Evolutionary conservation across 441 rosid species (phyloP).

Genomic region (Populus hybrid): DNA sequence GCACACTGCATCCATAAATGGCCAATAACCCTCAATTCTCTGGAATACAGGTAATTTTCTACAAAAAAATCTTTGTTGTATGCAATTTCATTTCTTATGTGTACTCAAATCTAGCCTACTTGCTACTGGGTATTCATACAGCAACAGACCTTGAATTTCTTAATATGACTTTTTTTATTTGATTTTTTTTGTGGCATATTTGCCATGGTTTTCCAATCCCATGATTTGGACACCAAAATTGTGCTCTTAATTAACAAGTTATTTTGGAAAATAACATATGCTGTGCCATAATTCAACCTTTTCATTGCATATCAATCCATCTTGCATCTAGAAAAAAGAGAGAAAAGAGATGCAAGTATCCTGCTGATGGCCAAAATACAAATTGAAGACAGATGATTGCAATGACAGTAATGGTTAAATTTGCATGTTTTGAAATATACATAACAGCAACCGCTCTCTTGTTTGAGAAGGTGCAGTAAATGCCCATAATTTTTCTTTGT

Average conservation of each 20-base stretch:
- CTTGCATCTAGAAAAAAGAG: not conserved
- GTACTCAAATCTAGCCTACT: not conserved
- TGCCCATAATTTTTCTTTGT: not conserved
- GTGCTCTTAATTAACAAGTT: not conserved
- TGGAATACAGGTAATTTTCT: slow-evolving; percentile 56
- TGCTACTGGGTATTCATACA: not conserved
- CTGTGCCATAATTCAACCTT: not conserved
- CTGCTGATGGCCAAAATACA: not conserved
- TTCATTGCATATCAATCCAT: not conserved
- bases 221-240: not conserved
- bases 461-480: not conserved
- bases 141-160: not conserved
- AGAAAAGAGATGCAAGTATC: not conserved
- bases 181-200: not conserved
- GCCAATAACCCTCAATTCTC: slow-evolving; percentile 71
- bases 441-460: not conserved
- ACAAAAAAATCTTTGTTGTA: not conserved
- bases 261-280: not conserved
- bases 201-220: not conserved
- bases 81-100: not conserved
- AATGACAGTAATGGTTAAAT: not conserved
- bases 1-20: slow-evolving; percentile 44
- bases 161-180: not conserved
- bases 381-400: not conserved
- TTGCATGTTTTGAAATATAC: not conserved